Evolutionary conservation across 1,139 yeast genomes (phyloP), one percentile per base, ranked within the genome.

Genomic region (Chernovozyma sophiae-reginae): DNA sequence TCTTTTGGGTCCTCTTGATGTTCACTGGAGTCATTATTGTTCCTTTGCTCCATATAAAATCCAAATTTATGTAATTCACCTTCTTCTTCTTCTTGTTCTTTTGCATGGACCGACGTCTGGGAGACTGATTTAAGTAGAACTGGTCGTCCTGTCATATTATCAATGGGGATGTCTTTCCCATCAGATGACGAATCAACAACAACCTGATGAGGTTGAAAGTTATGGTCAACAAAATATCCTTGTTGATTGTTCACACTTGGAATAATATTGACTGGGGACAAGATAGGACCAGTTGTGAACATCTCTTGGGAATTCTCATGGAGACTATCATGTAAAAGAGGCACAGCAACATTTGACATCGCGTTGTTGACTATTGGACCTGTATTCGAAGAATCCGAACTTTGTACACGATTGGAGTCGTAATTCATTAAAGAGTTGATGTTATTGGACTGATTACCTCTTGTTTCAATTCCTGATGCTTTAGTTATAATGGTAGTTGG

Each of bases 61-160:
- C 95, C 95, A 77, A 86, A 78, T 58, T 84, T 79, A 59, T 86
- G 96, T 44, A 87, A 72, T 52, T 86, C 95, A 46, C 96, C 97
- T 66, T 89, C 97, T 58, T 89, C 97, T 44, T 81, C 79, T 51
- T 87, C 96, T 55, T 83, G 87, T 46, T 74, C 78, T 54, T 79
- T 83, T 16, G 89, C 84, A 47, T 79, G 79, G 5, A 76, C 52
- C 1, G 86, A 79, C 0, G 86, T 79, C 45, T 77, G 83, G 2
- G 87, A 80, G 4, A 77, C 64, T 3, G 80, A 75, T 48, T 81
- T 70, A 60, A 79, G 71, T 41, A 81, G 61, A 16, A 83, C 79
- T 1, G 90, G 86, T 44, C 81, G 65, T 31, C 94, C 94, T 0
- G 92, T 83, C 23, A 72, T 62, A 38, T 77, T 70, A 60, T 83